phyloP scores from a whole-genome alignment of 257 asterid genomes.

The Capsicum chinense region DNA sequence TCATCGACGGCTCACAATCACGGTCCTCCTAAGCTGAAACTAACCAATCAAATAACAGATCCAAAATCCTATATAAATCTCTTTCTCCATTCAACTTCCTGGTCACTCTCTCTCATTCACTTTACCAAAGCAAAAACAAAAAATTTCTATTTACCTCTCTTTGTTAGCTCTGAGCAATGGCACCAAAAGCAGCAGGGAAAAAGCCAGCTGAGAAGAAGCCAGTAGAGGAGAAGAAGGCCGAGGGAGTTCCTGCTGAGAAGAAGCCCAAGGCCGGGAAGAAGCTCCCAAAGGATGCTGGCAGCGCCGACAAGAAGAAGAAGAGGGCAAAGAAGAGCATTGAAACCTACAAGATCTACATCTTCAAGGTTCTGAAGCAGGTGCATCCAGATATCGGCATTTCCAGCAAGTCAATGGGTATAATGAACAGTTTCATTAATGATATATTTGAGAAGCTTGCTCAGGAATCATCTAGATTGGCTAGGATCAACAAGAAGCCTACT shows the following conservation, averaged over 20 bases:
- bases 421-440: constrained; percentile 14
- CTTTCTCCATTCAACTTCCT: not conserved
- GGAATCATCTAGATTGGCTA: constrained; percentile 22
- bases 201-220: constrained; percentile 13
- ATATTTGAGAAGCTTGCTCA: constrained; percentile 23
- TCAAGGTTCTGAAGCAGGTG: constrained; percentile 4
- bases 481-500: not conserved
- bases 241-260: not conserved
- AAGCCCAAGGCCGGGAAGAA: constrained; percentile 8
- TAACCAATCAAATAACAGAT: not conserved
- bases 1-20: not conserved
- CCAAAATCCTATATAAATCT: not conserved
- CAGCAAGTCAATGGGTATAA: constrained; percentile 1
- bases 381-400: constrained; percentile 14
- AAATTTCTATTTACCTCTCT: not conserved
- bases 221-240: not conserved
- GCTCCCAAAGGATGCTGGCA: not conserved
- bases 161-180: not conserved
- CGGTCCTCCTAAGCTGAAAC: not conserved
- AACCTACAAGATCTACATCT: constrained; percentile 17
- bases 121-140: not conserved
- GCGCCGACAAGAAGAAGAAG: constrained; percentile 10
- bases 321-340: constrained; percentile 7
- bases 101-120: not conserved
- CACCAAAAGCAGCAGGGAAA: not conserved